Percentiles rank a stretch among this genome's conserved stretches.
These are phyloP conservation scores for Ceratobasidium sp. DNA, from an alignment of 1,284 basidiomycete species.

Conservation along the genomic window DNA sequence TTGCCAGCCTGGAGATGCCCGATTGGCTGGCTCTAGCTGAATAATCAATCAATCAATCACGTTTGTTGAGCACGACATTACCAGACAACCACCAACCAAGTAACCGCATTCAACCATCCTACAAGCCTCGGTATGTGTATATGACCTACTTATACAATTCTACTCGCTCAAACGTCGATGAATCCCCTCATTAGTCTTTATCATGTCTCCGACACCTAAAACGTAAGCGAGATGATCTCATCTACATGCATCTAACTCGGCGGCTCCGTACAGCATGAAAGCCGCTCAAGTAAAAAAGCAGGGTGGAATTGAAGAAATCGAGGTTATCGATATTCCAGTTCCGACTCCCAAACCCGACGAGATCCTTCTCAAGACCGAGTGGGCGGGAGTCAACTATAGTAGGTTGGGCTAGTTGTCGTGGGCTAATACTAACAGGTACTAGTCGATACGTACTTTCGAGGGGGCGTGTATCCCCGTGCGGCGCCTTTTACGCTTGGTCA, in stretches of 20 bases:
- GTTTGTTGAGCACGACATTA: no score
- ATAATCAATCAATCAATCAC: no score
- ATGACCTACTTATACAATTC: no score
- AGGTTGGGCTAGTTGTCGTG: no score
- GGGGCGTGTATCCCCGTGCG: slow-evolving; percentile 48
- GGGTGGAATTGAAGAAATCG: slow-evolving; percentile 82
- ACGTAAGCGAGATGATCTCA: background rate
- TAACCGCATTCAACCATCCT: no score
- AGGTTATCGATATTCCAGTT: slow-evolving; percentile 65
- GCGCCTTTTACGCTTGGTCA: slow-evolving; percentile 77
- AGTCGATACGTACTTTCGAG: slow-evolving; percentile 76
- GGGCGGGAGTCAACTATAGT: slow-evolving; percentile 83
- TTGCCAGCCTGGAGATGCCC: no score
- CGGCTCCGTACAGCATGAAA: slow-evolving; percentile 48
- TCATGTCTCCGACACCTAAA: slow-evolving; percentile 15
- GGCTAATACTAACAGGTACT: no score
- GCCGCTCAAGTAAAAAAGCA: slow-evolving; percentile 57
- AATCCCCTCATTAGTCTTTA: no score
- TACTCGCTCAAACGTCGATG: no score
- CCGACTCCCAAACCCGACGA: slow-evolving; percentile 69
- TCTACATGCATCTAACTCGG: background rate
- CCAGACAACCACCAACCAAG: no score
- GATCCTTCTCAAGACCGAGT: slow-evolving; percentile 82
- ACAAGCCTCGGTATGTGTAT: no score
- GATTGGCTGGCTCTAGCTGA: no score